Base-by-base conservation (phyloP, 2,329 filamentous ascomycete species). In the Lachnellula occidentalis region DNA sequence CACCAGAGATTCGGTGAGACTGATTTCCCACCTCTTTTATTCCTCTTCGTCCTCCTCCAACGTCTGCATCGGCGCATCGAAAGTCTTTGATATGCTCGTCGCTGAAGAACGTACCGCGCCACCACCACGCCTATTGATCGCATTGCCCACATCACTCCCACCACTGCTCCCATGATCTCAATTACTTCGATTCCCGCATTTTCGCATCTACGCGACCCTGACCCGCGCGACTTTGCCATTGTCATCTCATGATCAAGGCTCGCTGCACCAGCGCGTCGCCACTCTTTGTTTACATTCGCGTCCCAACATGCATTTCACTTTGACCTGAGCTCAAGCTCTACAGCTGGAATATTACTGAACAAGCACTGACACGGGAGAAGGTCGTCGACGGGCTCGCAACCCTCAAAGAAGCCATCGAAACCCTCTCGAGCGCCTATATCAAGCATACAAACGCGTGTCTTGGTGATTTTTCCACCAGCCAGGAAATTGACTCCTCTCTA, bases 391-490 rank as follows among this genome's bases (percentile, higher is more conserved):
- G 89, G 53, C 84, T 95, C 61, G 83, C 86, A 61, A 88, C 86
- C 55, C 86, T 96, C 49, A 83, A 92, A 67, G 83, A 86, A 57
- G 81, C 90, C 41, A 85, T 96, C 69, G 86, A 88, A 67, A 86
- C 85, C 56, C 86, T 95, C 65, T 86, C 88, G 61, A 81, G 83
- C 66, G 89, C 92, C 64, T 96, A 95, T 74, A 82, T 95, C 67
- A 87, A 90, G 69, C 90, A 96, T 77, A 91, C 88, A 64, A 90
- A 92, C 71, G 85, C 90, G 7, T 82, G 95, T 47, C 81, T 96
- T 24, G 85, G 85, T 62, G 83, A 80, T 74, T 79, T 73, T 65
- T 63, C 63, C 70, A 54, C 76, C 83, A 59, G 61, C n/a, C 58
- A 65, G 42, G 65, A 66, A 53, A 59, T 67, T 53, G 79, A 84